Evolutionary conservation across 2,329 filamentous ascomycete species (phyloP).

Genomic region (Aureobasidium mangrovei): DNA sequence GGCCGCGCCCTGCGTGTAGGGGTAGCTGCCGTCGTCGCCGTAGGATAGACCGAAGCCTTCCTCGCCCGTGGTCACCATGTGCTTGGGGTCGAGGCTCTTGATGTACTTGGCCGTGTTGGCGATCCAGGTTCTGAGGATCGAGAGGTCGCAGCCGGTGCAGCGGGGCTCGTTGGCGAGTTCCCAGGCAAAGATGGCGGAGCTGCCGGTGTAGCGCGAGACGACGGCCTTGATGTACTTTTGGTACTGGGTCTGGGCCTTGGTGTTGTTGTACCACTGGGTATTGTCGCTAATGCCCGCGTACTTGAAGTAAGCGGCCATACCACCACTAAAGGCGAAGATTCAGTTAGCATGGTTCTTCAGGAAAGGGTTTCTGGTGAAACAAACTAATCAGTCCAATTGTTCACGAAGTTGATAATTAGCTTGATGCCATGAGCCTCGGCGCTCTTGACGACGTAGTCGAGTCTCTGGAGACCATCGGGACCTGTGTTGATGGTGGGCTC

Average conservation of each 20-base stretch:
- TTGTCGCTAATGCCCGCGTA: slow-evolving; percentile 45
- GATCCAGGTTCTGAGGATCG: slow-evolving; percentile 53
- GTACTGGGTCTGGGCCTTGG: slow-evolving; percentile 43
- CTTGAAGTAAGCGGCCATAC: slow-evolving; percentile 50
- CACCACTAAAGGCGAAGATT: slow-evolving; percentile 31
- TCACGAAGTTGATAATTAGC: slow-evolving; percentile 57
- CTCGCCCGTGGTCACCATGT: slow-evolving; percentile 56
- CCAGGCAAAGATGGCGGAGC: slow-evolving; percentile 56
- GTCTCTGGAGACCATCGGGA: slow-evolving; percentile 51
- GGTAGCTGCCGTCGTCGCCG: slow-evolving; percentile 27
- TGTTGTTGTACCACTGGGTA: slow-evolving; percentile 49
- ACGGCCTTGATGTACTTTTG: slow-evolving; percentile 52
- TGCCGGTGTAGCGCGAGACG: slow-evolving; percentile 51
- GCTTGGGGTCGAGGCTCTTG: slow-evolving; percentile 51
- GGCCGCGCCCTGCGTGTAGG: slow-evolving; percentile 17
- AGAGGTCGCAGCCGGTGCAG: slow-evolving; percentile 50
- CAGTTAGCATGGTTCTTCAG: too few relatives aligned
- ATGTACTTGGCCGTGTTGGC: slow-evolving; percentile 50
- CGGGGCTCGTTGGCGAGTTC: slow-evolving; percentile 60
- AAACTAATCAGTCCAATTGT: slow-evolving; percentile 58
- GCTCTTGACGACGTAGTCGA: slow-evolving; percentile 54
- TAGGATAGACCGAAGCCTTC: slow-evolving; percentile 41
- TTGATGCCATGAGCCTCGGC: slow-evolving; percentile 54
- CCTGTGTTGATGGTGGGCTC: slow-evolving; percentile 55
- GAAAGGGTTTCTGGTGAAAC: too few relatives aligned